Percentiles rank a stretch among this genome's conserved stretches.
Conservation (phyloP, 1,284 basidiomycete genomes). For the Trametes pubescens region DNA sequence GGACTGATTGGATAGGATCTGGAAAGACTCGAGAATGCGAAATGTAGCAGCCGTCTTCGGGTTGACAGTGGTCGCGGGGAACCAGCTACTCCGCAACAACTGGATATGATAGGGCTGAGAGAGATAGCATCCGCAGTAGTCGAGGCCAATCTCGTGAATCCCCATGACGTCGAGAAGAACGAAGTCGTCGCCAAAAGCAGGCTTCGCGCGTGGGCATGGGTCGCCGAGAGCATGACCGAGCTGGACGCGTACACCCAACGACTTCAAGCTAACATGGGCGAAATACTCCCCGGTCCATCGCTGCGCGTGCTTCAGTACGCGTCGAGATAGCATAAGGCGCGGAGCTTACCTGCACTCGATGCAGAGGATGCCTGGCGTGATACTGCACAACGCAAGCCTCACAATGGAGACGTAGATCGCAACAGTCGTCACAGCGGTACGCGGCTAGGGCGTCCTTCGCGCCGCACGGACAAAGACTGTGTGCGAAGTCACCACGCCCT, state of each 20-base stretch:
- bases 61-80: conserved; percentile 39
- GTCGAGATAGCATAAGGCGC: background rate
- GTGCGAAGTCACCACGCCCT: conserved; percentile 8
- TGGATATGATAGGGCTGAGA: conserved; percentile 27
- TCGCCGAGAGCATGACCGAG: conserved; percentile 34
- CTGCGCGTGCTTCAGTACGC: too few species aligned
- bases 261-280: conserved; percentile 3
- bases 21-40: conserved; percentile 40
- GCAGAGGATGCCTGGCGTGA: conserved; percentile 18
- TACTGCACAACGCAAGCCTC: conserved; percentile 4
- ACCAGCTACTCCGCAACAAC: conserved; percentile 39
- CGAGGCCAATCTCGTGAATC: conserved; percentile 42
- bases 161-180: conserved; percentile 43
- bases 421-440: conserved; percentile 26
- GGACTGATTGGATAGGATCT: conserved; percentile 32
- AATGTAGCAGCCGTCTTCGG: conserved; percentile 42
- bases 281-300: conserved; percentile 11
- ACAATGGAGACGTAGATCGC: conserved; percentile 15
- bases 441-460: background rate
- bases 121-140: conserved; percentile 44
- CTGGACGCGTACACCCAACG: conserved; percentile 24
- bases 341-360: conserved; percentile 28
- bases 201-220: conserved; percentile 13
- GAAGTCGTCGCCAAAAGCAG: conserved; percentile 31
- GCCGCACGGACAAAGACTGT: background rate